Conservation (phyloP, 805 yeast genomes). For the Candida verbasci region DNA sequence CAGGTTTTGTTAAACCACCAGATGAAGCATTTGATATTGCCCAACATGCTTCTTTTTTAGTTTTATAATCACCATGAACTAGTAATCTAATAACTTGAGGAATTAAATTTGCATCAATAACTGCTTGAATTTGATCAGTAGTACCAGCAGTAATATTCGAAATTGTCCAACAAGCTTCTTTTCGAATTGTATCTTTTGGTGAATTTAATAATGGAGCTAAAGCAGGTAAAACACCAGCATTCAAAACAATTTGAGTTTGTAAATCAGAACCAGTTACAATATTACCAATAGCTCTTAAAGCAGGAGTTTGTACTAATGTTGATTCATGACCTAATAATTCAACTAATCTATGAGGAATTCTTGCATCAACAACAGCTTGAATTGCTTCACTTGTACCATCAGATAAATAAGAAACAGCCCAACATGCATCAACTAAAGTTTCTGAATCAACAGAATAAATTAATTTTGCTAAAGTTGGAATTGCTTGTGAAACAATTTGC, state of each 20-base stretch:
- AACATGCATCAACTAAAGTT: slow-evolving; percentile 94
- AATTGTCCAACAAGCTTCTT: slow-evolving; percentile 98
- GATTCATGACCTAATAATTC: slow-evolving; percentile 83
- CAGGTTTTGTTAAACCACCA: slow-evolving; percentile 89
- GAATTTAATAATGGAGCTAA: slow-evolving; percentile 74
- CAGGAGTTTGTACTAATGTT: slow-evolving; percentile 91
- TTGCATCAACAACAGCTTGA: slow-evolving; percentile 94
- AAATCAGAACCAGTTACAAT: slow-evolving; percentile 95
- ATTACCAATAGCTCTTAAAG: slow-evolving; percentile 95
- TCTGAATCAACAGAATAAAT: slow-evolving; percentile 89
- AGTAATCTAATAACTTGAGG: slow-evolving; percentile 85
- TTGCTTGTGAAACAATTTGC: slow-evolving; percentile 77
- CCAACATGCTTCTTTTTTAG: slow-evolving; percentile 99
- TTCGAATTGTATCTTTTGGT: slow-evolving; percentile 86
- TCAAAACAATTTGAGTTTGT: slow-evolving; percentile 93
- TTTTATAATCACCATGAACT: slow-evolving; percentile 84
- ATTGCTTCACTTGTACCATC: slow-evolving; percentile 93
- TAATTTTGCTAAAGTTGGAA: slow-evolving; percentile 88
- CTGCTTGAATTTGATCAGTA: slow-evolving; percentile 92
- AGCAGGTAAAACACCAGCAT: slow-evolving; percentile 87
- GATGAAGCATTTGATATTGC: slow-evolving; percentile 97
- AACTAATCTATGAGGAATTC: slow-evolving; percentile 91
- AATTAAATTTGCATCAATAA: slow-evolving; percentile 87
- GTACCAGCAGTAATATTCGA: slow-evolving; percentile 98
- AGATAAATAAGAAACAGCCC: slow-evolving; percentile 94